Percentiles rank a stretch among this genome's conserved stretches.
Conservation (phyloP, 306 rosid genomes). For the Cyclanthera cordifolia region DNA sequence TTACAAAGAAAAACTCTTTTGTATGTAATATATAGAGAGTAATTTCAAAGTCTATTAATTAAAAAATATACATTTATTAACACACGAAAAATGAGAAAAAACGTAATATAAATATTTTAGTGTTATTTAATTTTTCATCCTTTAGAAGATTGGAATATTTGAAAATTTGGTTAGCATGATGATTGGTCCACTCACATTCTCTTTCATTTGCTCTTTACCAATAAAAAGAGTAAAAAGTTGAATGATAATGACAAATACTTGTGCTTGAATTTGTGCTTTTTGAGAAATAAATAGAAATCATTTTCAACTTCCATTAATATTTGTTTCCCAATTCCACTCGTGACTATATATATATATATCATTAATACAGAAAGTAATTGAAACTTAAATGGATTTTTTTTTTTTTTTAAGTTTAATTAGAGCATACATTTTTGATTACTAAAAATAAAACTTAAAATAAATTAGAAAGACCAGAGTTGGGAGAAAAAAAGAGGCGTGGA, state of each 20-base stretch:
- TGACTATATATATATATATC: neutral
- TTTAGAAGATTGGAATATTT: slow-evolving; percentile 1
- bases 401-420: no score
- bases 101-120: no score
- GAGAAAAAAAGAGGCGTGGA: neutral
- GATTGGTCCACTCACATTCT: neutral
- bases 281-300: neutral
- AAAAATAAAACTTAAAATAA: neutral
- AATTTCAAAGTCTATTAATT: no score
- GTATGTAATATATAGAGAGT: no score
- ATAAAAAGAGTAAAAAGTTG: neutral
- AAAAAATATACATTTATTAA: no score
- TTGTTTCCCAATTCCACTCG: neutral
- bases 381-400: no score
- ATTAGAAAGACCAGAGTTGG: neutral
- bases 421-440: no score
- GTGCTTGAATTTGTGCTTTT: neutral
- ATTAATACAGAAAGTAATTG: no score
- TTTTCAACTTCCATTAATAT: neutral
- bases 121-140: neutral
- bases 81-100: no score
- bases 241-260: neutral
- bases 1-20: no score
- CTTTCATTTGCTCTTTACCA: neutral
- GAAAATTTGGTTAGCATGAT: neutral